Percentiles rank a stretch among this genome's conserved stretches.
phyloP scores from a whole-genome alignment of 352 stramenopile species.

The Pythium utonaiense region DNA sequence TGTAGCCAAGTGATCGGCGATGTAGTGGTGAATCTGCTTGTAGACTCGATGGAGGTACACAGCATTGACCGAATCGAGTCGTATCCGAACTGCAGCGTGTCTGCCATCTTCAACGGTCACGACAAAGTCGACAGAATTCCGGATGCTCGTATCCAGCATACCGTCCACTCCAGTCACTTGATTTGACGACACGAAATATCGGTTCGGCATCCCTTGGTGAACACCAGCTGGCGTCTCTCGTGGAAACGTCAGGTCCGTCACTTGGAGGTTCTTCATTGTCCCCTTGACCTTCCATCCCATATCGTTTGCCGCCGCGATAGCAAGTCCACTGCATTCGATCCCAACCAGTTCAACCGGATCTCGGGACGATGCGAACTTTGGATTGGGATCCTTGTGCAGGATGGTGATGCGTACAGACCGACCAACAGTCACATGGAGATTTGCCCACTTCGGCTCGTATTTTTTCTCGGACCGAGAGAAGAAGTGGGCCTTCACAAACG shows the following conservation, averaged over 20 bases:
- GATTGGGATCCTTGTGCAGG: slow-evolving; percentile 25
- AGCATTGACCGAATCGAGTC: slow-evolving; percentile 78
- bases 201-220: slow-evolving; percentile 47
- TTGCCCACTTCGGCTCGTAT: slow-evolving; percentile 17
- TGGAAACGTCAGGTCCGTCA: slow-evolving; percentile 62
- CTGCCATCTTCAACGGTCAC: background rate
- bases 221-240: slow-evolving; percentile 27
- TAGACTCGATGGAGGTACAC: slow-evolving; percentile 83
- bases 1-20: slow-evolving; percentile 47
- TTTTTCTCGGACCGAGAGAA: slow-evolving; percentile 15
- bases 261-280: slow-evolving; percentile 61
- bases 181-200: slow-evolving; percentile 64
- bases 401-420: slow-evolving; percentile 22
- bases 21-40: slow-evolving; percentile 83
- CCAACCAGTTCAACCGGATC: slow-evolving; percentile 18
- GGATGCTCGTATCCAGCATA: slow-evolving; percentile 17
- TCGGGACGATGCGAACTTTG: slow-evolving; percentile 3
- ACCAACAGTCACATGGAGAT: slow-evolving; percentile 19
- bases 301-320: background rate
- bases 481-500: slow-evolving; percentile 33
- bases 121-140: slow-evolving; percentile 67
- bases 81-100: slow-evolving; percentile 19
- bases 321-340: slow-evolving; percentile 23
- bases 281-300: slow-evolving; percentile 43
- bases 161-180: slow-evolving; percentile 31